These are phyloP conservation scores for Fusarium proliferatum DNA, from an alignment of 2,329 filamentous ascomycete species.

Conservation along the genomic window DNA sequence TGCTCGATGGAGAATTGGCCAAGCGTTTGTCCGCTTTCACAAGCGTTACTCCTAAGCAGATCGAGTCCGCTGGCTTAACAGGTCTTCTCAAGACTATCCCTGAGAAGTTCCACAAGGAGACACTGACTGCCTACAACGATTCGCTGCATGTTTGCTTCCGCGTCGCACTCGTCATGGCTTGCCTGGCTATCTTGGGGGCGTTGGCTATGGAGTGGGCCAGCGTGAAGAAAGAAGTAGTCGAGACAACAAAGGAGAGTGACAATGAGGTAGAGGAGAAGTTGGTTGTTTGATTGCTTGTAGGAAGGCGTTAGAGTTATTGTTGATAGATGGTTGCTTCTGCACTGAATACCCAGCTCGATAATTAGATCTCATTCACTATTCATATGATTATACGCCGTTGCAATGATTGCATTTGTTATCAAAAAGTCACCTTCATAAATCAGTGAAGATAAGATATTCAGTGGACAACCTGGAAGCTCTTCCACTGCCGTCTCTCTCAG, in stretches of 20 bases:
- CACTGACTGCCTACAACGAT: constrained; percentile 63
- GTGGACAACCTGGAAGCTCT: neutral
- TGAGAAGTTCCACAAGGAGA: neutral
- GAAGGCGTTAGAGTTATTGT: neutral
- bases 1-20: constrained; percentile 60
- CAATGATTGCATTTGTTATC: neutral
- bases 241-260: neutral
- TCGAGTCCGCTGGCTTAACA: constrained; percentile 18
- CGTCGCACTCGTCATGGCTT: constrained; percentile 61
- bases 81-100: constrained; percentile 8
- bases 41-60: constrained; percentile 10
- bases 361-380: neutral
- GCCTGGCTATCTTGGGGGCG: constrained; percentile 61
- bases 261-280: neutral
- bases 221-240: constrained; percentile 1
- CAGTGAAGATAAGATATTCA: neutral
- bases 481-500: neutral
- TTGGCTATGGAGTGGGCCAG: neutral
- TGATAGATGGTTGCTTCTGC: neutral
- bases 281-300: neutral
- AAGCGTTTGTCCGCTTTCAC: constrained; percentile 11
- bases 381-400: neutral
- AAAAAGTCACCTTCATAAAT: neutral
- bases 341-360: neutral
- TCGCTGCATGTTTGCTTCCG: constrained; percentile 66